Conservation (phyloP, 345 rosid species). For the Arabidopsis thaliana region TAIR10.1 NC_003071.7:14229501-14230000, state of each 20-base stretch:
- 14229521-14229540: constrained; percentile 54
- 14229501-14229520: constrained; percentile 92
- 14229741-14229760: background rate
- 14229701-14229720: background rate
- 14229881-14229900: constrained; percentile 90
- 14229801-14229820: constrained; percentile 89
- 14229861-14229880: constrained; percentile 66
- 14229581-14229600: constrained; percentile 45
- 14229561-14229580: constrained; percentile 72
- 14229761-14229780: constrained; percentile 59
- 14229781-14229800: constrained; percentile 89
- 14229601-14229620: constrained; percentile 45
- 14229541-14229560: constrained; percentile 86
- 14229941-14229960: constrained; percentile 90
- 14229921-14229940: constrained; percentile 82
- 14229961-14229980: constrained; percentile 82
- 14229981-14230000: constrained; percentile 80
- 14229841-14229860: constrained; percentile 87
- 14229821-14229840: constrained; percentile 77
- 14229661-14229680: constrained; percentile 88
- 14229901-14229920: constrained; percentile 75
- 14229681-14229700: constrained; percentile 71
- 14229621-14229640: constrained; percentile 67
- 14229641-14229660: constrained; percentile 77
- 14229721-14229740: background rate